Conservation (phyloP, 306 rosid genomes). For the Abrus precatorius region DNA sequence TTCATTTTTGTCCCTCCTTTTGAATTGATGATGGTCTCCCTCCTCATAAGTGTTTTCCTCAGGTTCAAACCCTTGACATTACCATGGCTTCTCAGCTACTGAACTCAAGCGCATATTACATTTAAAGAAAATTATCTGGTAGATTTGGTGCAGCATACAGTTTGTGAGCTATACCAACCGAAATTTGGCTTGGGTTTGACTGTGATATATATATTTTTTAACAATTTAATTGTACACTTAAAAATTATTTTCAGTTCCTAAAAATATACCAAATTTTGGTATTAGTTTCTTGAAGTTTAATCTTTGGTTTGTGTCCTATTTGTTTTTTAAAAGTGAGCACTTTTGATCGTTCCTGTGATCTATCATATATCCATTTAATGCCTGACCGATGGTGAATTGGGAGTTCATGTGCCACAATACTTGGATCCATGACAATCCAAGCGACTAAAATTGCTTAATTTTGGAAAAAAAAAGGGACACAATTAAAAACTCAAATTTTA, state of each 20-base stretch:
- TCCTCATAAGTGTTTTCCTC: neutral
- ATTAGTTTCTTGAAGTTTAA: neutral
- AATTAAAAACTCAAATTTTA: neutral
- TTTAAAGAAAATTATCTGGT: neutral
- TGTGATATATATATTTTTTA: neutral
- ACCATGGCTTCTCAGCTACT: neutral
- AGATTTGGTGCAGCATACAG: neutral
- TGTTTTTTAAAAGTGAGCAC: no score
- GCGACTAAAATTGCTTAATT: neutral
- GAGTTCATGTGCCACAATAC: neutral
- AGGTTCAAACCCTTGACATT: neutral
- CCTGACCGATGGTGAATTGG: neutral
- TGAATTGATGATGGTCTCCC: neutral
- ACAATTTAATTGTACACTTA: neutral
- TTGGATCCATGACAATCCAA: neutral
- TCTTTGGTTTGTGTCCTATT: neutral
- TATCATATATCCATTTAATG: neutral
- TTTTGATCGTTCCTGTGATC: neutral
- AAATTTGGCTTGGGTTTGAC: neutral
- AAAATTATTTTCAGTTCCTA: neutral
- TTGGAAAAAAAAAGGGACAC: neutral
- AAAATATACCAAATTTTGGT: neutral
- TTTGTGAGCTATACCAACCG: neutral
- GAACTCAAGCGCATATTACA: neutral
- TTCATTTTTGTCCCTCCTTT: neutral